These are phyloP conservation scores for Adansonia grandidieri DNA, from an alignment of 441 rosid species.

Conservation along the genomic window DNA sequence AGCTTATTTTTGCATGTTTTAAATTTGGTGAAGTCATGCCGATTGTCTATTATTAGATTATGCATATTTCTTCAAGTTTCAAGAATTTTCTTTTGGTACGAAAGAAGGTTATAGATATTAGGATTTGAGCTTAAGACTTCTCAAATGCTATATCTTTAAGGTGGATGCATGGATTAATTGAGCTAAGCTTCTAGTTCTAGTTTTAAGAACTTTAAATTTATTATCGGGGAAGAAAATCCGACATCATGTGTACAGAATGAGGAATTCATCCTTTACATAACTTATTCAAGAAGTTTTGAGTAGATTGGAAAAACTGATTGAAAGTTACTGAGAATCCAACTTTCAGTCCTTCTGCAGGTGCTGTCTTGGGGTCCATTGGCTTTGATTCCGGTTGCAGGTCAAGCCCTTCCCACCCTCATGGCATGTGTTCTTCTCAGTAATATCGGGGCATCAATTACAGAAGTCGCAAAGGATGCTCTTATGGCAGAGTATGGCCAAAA, in stretches of 20 bases:
- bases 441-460: slow-evolving; percentile 76
- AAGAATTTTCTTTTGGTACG: too few species aligned
- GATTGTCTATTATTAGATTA: background rate
- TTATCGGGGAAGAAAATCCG: background rate
- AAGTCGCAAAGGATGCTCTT: slow-evolving; percentile 86
- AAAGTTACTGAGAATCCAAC: slow-evolving; percentile 23
- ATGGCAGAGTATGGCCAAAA: slow-evolving; percentile 77
- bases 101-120: background rate
- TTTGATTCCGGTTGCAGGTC: slow-evolving; percentile 51
- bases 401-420: slow-evolving; percentile 65
- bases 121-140: background rate
- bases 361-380: slow-evolving; percentile 78
- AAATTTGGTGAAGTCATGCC: background rate
- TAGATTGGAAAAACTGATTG: slow-evolving; percentile 15
- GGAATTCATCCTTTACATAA: background rate
- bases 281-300: slow-evolving; percentile 8
- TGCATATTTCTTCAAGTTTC: background rate
- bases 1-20: background rate
- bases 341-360: slow-evolving; percentile 68
- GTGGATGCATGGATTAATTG: background rate
- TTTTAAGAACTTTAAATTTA: background rate
- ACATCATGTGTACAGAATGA: background rate
- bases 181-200: background rate
- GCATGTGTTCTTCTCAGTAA: slow-evolving; percentile 69
- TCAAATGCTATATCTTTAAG: background rate